Base-by-base conservation (phyloP, 2,329 filamentous ascomycete species). In the Ascosphaera apis region DNA sequence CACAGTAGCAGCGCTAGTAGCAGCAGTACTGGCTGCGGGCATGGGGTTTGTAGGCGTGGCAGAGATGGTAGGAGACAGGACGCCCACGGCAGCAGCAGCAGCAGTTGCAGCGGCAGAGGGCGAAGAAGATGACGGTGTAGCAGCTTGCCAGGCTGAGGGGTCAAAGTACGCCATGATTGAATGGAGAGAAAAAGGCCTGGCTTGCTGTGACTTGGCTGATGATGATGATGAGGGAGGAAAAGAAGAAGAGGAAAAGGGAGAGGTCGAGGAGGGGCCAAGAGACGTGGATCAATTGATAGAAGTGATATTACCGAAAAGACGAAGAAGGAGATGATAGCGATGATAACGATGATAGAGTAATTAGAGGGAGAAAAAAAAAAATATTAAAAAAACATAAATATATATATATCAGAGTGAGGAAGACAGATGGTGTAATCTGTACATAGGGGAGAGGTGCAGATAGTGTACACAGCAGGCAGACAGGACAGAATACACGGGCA, bases 121-220 rank as follows among this genome's bases (percentile, higher is more conserved):
- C n/a, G n/a, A n/a, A n/a, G 71, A 72, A 15, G 66, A 54, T 58
- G 77, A 74, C 47, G 70, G 67, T 47, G 63, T 61, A 43, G 69
- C 61, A 42, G 67, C 65, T 42, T 70, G 63, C 68, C 72, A 76
- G 50, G 59, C 54, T 47, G 70, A 67, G 51, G 71, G 67, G 54
- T 77, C 72, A 61, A 76, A 78, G 57, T 73, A 78, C 47, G 73
- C 67, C 70, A 77, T 77, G 40, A 52, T 54, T 42, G 40, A 42
- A 43, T 36, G 37, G 39, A 43, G 41, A 39, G 43, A 39, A 28
- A 33, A 37, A 34, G 38, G 37, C 36, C 44, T 39, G 40, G 42
- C 39, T 42, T 9, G 38, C 41, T 37, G n/a, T n/a, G n/a, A n/a
- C n/a, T n/a, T n/a, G 39, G 38, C 34, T 40, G 46, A 44, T 43